Evolutionary conservation across 1,139 yeast genomes (phyloP).

Genomic region (Candida labiduridarum): DNA sequence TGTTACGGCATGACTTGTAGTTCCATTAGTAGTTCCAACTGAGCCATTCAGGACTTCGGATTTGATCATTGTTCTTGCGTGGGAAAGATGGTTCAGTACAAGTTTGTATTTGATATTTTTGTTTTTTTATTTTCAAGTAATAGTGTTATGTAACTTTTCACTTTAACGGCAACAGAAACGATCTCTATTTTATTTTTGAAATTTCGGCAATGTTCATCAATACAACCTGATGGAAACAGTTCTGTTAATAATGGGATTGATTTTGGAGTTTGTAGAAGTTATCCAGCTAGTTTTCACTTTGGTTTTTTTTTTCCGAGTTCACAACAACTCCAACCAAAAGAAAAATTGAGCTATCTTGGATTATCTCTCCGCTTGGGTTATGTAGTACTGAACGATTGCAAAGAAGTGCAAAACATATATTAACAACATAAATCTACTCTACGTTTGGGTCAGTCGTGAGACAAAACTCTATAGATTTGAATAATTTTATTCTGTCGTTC

Average conservation of each 20-base stretch:
- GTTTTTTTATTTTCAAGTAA: background rate
- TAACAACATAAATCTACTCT: conserved; percentile 1
- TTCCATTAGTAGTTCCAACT: conserved; percentile 3
- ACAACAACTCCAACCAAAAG: background rate
- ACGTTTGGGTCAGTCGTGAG: conserved; percentile 38
- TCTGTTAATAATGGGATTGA: background rate
- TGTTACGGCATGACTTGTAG: conserved; percentile 3
- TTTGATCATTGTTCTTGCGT: conserved; percentile 10
- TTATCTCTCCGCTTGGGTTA: background rate
- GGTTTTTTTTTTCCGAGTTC: conserved; percentile 1
- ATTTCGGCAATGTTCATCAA: background rate
- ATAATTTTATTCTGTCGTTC: conserved; percentile 66
- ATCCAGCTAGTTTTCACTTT: background rate
- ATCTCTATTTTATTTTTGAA: background rate
- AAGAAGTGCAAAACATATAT: background rate
- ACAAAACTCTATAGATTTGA: conserved; percentile 60
- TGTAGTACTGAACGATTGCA: background rate
- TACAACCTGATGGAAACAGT: background rate
- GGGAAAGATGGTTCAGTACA: background rate
- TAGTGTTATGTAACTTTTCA: background rate
- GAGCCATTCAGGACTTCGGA: conserved; percentile 12
- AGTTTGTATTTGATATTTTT: background rate
- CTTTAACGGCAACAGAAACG: background rate
- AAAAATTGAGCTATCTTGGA: background rate
- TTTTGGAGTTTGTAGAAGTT: background rate